A percentile compares a stretch with the other conserved stretches of the same genome.
Evolutionary conservation across 169 alveolate species (phyloP).

Genomic region (Eimeria falciformis): DNA sequence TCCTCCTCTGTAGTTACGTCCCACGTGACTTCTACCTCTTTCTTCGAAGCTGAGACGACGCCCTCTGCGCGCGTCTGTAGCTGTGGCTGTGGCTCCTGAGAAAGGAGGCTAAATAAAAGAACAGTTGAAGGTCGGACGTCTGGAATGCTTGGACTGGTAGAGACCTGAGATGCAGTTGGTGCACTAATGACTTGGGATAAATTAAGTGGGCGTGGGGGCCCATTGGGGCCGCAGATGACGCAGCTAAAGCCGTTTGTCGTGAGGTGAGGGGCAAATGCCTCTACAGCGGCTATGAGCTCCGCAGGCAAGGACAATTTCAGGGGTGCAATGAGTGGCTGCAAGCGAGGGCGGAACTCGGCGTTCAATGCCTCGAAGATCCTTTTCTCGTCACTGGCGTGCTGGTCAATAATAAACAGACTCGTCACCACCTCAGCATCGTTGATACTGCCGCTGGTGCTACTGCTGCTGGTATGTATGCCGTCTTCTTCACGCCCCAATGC

Average conservation of each 20-base stretch:
- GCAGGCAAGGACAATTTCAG: conserved; percentile 93
- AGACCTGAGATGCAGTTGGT: neutral
- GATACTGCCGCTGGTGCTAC: neutral
- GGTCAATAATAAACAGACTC: conserved; percentile 96
- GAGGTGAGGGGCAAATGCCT: neutral
- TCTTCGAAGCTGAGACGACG: neutral
- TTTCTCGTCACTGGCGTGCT: conserved; percentile 99
- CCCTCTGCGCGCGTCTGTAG: neutral
- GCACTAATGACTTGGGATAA: neutral
- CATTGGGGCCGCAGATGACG: neutral
- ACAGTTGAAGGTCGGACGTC: neutral
- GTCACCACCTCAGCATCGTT: conserved; percentile 6
- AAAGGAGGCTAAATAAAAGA: neutral
- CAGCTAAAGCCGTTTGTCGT: conserved; percentile 55
- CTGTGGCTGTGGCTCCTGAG: neutral
- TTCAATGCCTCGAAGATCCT: conserved; percentile 93
- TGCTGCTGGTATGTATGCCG: neutral
- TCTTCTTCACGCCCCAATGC: conserved; percentile 77
- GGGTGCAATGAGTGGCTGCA: conserved; percentile 94
- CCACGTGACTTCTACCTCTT: neutral
- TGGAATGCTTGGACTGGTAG: neutral
- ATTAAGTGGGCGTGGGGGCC: neutral
- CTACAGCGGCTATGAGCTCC: conserved; percentile 77
- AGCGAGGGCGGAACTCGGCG: conserved; percentile 87
- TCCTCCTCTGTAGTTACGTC: neutral